Conservation (phyloP, 2,329 filamentous ascomycete genomes). For the Pestalotiopsis sp. region DNA sequence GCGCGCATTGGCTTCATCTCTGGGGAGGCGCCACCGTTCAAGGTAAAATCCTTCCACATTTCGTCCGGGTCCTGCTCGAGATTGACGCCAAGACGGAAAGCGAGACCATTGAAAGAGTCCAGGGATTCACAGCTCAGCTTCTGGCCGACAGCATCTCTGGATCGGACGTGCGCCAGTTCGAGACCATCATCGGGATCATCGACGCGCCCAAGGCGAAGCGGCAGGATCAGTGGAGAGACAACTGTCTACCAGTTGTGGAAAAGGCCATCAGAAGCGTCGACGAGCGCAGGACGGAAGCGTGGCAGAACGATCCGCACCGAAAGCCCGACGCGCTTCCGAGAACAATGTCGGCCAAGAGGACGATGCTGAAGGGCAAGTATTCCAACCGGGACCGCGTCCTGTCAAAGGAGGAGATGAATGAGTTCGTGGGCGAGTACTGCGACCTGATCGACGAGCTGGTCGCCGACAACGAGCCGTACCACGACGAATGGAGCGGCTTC, state of each 20-base stretch:
- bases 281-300: slow-evolving; percentile 11
- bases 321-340: slow-evolving; percentile 10
- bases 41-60: background rate
- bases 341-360: slow-evolving; percentile 9
- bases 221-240: slow-evolving; percentile 7
- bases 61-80: slow-evolving; percentile 12
- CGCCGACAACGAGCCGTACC: background rate
- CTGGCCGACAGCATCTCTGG: background rate
- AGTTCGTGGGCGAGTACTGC: background rate
- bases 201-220: background rate
- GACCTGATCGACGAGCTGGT: background rate
- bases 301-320: slow-evolving; percentile 9
- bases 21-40: slow-evolving; percentile 4
- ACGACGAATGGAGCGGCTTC: background rate
- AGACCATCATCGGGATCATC: background rate
- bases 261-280: slow-evolving; percentile 20
- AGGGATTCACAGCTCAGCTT: background rate
- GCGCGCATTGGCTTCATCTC: slow-evolving; percentile 33
- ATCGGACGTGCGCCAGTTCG: background rate
- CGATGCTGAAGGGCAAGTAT: slow-evolving; percentile 9
- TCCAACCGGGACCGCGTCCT: background rate
- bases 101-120: background rate
- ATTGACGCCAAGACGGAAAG: background rate
- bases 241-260: slow-evolving; percentile 23
- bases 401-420: background rate